phyloP scores from a whole-genome alignment of 352 stramenopile genomes.

The Globisporangium megalacanthum region DNA sequence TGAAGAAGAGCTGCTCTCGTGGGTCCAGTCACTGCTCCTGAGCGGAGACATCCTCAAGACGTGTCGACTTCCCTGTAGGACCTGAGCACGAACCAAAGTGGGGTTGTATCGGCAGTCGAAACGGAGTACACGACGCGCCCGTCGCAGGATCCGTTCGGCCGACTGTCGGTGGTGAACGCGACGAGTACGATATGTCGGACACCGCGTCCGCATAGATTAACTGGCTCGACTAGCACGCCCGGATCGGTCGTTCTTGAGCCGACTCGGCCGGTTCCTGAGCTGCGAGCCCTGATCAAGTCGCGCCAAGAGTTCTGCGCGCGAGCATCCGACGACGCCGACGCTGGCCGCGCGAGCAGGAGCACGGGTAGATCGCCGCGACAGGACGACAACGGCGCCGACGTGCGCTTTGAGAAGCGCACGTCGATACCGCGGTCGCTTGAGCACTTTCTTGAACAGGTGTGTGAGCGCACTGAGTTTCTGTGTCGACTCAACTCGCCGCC shows the following conservation, averaged over 20 bases:
- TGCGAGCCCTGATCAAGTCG: slow-evolving; percentile 78
- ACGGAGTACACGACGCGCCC: slow-evolving; percentile 10
- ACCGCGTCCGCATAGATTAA: slow-evolving; percentile 39
- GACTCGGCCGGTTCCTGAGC: slow-evolving; percentile 59
- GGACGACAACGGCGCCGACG: slow-evolving; percentile 17
- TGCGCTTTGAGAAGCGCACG: slow-evolving; percentile 57
- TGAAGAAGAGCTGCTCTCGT: slow-evolving; percentile 80
- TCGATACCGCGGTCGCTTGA: slow-evolving; percentile 62
- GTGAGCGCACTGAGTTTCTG: slow-evolving; percentile 69
- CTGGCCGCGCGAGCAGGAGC: neutral
- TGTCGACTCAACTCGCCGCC: slow-evolving; percentile 67
- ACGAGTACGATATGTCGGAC: slow-evolving; percentile 47
- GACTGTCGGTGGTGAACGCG: neutral
- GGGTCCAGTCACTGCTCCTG: slow-evolving; percentile 76
- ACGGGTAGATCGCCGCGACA: neutral
- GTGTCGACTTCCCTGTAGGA: slow-evolving; percentile 3
- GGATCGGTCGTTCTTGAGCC: slow-evolving; percentile 74
- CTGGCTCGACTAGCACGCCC: slow-evolving; percentile 70
- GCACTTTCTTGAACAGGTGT: slow-evolving; percentile 56
- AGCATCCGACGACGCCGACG: slow-evolving; percentile 31
- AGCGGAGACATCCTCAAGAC: slow-evolving; percentile 50
- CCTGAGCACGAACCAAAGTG: neutral
- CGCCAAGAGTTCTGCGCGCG: slow-evolving; percentile 73
- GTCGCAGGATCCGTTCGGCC: slow-evolving; percentile 7
- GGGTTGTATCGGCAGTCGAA: slow-evolving; percentile 11